phyloP scores from a whole-genome alignment of 1,284 basidiomycete species.

The Apiotrichum sp. region DNA sequence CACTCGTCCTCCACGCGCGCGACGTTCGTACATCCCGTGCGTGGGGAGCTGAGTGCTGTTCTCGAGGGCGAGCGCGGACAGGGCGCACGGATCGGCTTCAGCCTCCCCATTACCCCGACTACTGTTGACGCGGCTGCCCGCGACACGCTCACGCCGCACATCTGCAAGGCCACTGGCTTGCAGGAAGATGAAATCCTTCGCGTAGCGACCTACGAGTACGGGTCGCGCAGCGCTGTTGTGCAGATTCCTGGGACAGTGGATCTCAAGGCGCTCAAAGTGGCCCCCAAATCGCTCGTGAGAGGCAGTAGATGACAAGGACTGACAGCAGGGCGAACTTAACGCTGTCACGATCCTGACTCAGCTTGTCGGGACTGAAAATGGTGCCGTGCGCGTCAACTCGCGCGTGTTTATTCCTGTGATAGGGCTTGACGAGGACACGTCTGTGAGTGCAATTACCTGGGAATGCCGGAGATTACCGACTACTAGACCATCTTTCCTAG shows the following conservation, averaged over 20 bases:
- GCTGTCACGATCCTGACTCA: slow-evolving; percentile 26
- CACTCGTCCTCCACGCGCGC: slow-evolving; percentile 15
- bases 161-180: not conserved
- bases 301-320: not conserved
- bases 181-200: not conserved
- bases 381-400: slow-evolving; percentile 11
- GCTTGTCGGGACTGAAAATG: slow-evolving; percentile 1
- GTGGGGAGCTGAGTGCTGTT: slow-evolving; percentile 24
- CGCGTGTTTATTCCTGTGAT: slow-evolving; percentile 30
- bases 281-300: not conserved
- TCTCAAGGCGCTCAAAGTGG: slow-evolving; percentile 4
- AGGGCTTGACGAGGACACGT: slow-evolving; percentile 36
- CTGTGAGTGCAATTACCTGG: slow-evolving; percentile 23
- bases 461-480: no score
- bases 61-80: slow-evolving; percentile 13
- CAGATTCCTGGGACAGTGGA: not conserved
- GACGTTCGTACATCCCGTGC: slow-evolving; percentile 23
- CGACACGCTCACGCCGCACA: not conserved
- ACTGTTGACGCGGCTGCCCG: not conserved
- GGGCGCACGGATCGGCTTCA: slow-evolving; percentile 54
- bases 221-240: not conserved
- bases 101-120: slow-evolving; percentile 58
- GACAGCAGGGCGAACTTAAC: not conserved
- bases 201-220: slow-evolving; percentile 3
- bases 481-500: not conserved